Evolutionary conservation across 768 basidiomycete species (phyloP), one percentile per base, ranked within the genome.

Genomic region (Mycena galericulata): DNA sequence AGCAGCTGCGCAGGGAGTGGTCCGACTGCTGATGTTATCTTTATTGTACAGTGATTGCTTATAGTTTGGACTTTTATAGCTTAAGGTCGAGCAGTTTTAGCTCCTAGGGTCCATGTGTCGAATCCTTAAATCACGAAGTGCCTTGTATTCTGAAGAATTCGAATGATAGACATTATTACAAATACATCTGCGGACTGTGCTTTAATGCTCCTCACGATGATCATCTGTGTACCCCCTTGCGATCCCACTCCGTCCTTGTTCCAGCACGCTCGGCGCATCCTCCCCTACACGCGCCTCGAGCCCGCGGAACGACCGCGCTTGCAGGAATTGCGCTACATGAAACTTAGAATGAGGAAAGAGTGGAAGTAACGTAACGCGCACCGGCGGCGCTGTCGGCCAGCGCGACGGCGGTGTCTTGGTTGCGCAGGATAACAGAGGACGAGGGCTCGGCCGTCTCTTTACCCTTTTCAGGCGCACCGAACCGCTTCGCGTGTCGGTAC

Each of bases 221-320:
- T 86, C 86, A 66, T 93, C 91, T 51, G 86, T 86, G 77, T 99
- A 98, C 12, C 93, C 95, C 68, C 92, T 87, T 41, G 97, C 96
- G 50, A 97, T 92, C 7, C 97, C 97, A 71, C 88, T 93, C 50
- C 96, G 82, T 0, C 97, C 97, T 77, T 97, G 93, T 79, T 98
- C 95, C 65, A 99, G 78, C 43, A 91, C 77, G 68, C 92, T 88
- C 0, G 97, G 96, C 1, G 84, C 86, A 74, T 97, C 94, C 76
- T 93, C 83, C 0, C 94, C 95, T 14, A 91, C 73, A 11, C 92
- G 85, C 24, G 88, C 80, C 65, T 98, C 97, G 27, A 98, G 82
- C 1, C 97, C 97, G 46, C 86, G 88, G 79, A 92, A 99, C 0
- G 87, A 89, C 51, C 96, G 87, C 18, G 81, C 81, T 30, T 91